Percentiles rank a stretch among this genome's conserved stretches.
phyloP scores from a whole-genome alignment of 2,329 filamentous ascomycete species.

The Leptographium flavum region DNA sequence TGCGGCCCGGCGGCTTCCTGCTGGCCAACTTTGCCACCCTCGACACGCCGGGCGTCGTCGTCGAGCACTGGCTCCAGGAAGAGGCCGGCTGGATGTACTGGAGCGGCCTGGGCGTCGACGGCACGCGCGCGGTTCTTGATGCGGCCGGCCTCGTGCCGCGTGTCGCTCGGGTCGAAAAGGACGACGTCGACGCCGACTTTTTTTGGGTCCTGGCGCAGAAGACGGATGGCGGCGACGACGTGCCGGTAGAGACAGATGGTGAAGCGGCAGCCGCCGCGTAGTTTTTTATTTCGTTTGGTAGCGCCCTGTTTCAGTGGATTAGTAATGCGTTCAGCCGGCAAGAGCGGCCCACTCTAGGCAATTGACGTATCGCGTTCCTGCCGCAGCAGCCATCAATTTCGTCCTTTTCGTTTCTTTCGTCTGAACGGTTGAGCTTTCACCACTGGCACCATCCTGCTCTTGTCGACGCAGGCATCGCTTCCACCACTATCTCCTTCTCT shows the following conservation, averaged over 20 bases:
- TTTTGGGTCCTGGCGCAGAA: constrained; percentile 26
- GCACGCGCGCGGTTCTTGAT: constrained; percentile 17
- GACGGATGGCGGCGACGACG: neutral
- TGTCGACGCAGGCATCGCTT: too few relatives aligned
- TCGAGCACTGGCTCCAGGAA: constrained; percentile 23
- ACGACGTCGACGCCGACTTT: constrained; percentile 19
- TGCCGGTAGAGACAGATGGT: neutral
- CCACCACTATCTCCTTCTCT: too few relatives aligned
- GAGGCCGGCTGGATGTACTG: constrained; percentile 28
- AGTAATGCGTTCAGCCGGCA: neutral
- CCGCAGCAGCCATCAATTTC: neutral
- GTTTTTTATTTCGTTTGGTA: too few relatives aligned
- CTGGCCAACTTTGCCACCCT: constrained; percentile 30
- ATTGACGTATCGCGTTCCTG: neutral
- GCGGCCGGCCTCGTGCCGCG: constrained; percentile 21
- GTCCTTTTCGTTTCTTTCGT: too few relatives aligned
- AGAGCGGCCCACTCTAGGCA: neutral
- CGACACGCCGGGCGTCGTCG: constrained; percentile 15
- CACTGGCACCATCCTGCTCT: neutral
- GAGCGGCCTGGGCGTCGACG: constrained; percentile 25
- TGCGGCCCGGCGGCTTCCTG: constrained; percentile 34
- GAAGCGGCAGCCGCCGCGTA: too few relatives aligned
- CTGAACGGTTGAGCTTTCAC: too few relatives aligned
- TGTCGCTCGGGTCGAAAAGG: constrained; percentile 16
- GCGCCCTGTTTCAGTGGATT: too few relatives aligned